Percentiles rank a stretch among this genome's conserved stretches.
These are phyloP conservation scores for Fonsecaea nubica DNA, from an alignment of 2,329 filamentous ascomycete genomes.

Conservation along the genomic window DNA sequence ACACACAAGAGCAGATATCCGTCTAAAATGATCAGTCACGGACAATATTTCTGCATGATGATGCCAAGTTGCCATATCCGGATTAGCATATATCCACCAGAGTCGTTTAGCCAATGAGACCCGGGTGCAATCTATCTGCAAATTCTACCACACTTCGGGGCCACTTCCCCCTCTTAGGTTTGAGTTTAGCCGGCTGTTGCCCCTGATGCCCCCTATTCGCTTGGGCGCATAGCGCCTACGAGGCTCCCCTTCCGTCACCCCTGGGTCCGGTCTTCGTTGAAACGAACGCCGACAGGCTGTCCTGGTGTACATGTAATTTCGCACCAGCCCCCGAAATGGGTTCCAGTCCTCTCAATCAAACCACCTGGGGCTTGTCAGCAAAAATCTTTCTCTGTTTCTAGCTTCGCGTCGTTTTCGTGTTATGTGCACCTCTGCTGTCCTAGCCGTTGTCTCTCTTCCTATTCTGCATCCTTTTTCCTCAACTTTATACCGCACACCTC, in stretches of 20 bases:
- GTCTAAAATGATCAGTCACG: neutral
- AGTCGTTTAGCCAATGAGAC: neutral
- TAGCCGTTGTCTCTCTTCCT: slow-evolving; percentile 11
- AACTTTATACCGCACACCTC: slow-evolving; percentile 12
- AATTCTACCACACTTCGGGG: neutral
- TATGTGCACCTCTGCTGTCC: neutral
- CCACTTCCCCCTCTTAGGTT: neutral
- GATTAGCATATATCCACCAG: neutral
- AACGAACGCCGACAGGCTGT: neutral
- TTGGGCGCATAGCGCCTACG: neutral
- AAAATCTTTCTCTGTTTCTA: slow-evolving; percentile 2
- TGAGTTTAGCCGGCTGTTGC: neutral
- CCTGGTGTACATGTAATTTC: slow-evolving; percentile 21
- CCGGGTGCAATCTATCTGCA: neutral
- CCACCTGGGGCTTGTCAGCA: slow-evolving; percentile 10
- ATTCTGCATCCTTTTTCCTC: slow-evolving; percentile 21
- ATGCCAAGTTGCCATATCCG: slow-evolving; percentile 6
- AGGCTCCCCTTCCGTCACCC: neutral
- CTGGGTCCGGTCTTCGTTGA: neutral
- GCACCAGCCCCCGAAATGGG: neutral
- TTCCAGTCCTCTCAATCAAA: slow-evolving; percentile 5
- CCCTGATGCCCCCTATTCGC: slow-evolving; percentile 1
- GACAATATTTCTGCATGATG: slow-evolving; percentile 6
- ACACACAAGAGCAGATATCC: neutral
- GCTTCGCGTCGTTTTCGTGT: slow-evolving; percentile 27